Base-by-base conservation (phyloP, 306 rosid species). In the Hippophae gyantsensis region DNA sequence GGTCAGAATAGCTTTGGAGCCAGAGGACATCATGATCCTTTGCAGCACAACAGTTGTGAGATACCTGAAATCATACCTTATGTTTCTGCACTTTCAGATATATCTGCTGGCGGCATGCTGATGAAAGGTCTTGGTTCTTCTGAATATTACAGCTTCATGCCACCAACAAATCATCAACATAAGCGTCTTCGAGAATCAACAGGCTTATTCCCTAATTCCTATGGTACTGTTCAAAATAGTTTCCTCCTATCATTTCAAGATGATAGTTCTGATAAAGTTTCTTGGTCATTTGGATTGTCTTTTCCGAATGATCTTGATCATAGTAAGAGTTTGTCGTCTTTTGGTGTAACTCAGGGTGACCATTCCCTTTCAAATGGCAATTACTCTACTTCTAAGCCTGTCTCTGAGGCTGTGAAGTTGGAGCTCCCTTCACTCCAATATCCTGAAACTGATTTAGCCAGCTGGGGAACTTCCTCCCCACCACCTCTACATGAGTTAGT, bases 341-440 rank as follows among this genome's bases (percentile, higher is more conserved):
- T 72, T 51, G 62, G 65, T 63, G 72, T 66, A 58, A 41, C 60
- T 42, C 72, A 52, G 48, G 93, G 82, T 66, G 47, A 84, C 86
- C 99, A 88, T 82, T 78, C 97, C 79, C 86, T 80, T 71, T 70
- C 86, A 72, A 88, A 88, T 93, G 97, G 94, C 82, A 86, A 82
- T 74, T 80, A 80, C 87, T 86, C 97, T 56, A 79, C 95, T 88
- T 93, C 97, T 69, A 72, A 65, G 89, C 87, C 95, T 69, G 48
- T 72, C 65, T 67, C 26, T 40, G 86, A 79, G 89, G 76, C 82
- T 60, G 79, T 72, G 97, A 88, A 92, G 96, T 75, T 63, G 77
- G 99, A 93, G 97, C 99, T 93, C 97, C 99, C 99, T 93, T 93
- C 99, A 88, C 85, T 88, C 99, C 99, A 93, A 93, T 84, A 80